Evolutionary conservation across 2,329 filamentous ascomycete genomes (phyloP).

Genomic region (Amphichorda felina): DNA sequence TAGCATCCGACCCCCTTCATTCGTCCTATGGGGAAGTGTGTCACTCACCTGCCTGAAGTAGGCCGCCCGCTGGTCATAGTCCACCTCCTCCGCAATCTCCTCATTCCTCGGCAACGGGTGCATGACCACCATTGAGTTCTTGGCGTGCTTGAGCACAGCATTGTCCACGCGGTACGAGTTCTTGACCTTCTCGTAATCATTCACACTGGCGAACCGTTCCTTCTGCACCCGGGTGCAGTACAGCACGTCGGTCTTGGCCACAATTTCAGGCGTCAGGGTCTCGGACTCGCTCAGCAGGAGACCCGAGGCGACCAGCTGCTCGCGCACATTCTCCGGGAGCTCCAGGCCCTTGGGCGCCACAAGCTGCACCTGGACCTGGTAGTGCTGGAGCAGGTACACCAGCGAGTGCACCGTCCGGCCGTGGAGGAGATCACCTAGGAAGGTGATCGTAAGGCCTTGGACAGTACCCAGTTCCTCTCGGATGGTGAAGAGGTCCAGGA

Average conservation of each 20-base stretch:
- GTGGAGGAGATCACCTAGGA: conserved; percentile 85
- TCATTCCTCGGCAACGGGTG: conserved; percentile 90
- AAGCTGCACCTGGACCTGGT: conserved; percentile 88
- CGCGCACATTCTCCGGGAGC: conserved; percentile 64
- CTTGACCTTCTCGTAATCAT: conserved; percentile 79
- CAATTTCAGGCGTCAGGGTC: conserved; percentile 73
- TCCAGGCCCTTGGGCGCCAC: conserved; percentile 71
- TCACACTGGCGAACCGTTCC: conserved; percentile 77
- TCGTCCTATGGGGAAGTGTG: not conserved
- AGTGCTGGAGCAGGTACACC: conserved; percentile 86
- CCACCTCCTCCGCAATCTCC: conserved; percentile 90
- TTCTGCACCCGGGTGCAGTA: conserved; percentile 97
- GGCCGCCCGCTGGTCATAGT: conserved; percentile 91
- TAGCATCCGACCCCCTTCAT: not conserved
- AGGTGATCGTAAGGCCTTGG: conserved; percentile 90
- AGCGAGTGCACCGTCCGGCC: conserved; percentile 93
- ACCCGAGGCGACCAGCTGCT: conserved; percentile 59
- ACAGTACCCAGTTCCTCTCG: conserved; percentile 95
- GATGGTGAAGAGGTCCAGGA: conserved; percentile 96
- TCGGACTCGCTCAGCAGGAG: conserved; percentile 68
- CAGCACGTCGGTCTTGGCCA: conserved; percentile 78
- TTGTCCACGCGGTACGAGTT: conserved; percentile 85
- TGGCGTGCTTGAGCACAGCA: conserved; percentile 77
- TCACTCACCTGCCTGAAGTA: conserved; percentile 95
- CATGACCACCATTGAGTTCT: conserved; percentile 87